Base-by-base conservation (phyloP, 140 eudicot genomes). In the Ambrosia hybrid region DNA sequence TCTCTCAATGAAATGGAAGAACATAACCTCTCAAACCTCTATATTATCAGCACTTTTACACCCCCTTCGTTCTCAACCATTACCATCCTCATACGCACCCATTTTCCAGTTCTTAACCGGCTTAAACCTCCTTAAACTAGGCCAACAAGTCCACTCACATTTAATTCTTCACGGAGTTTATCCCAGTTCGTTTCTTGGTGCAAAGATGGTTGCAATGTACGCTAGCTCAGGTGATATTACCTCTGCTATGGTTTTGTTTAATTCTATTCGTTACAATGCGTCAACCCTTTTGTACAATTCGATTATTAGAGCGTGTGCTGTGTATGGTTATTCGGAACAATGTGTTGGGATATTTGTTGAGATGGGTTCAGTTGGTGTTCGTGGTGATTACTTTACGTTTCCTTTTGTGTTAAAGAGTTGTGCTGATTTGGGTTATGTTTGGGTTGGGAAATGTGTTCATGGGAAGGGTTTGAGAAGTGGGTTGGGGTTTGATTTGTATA, bases 131-230 rank as follows among this genome's bases (percentile, higher is more conserved):
- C 84, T 84, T 55, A 86, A 74, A 77, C 58, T 82, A 34, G 96
- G 96, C 14, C 84, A 79, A 51, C 95, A 91, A 51, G 65, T 76
- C 30, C 96, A 91, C 74, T 85, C 97, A n/a, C 88, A 82, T 71
- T 46, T 84, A 41, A 26, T 68, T 68, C 82, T 88, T 72, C 83
- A 80, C 6, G 93, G 92, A 15, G 62, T 88, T 17, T 2, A 16
- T 37, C 96, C 95, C 73, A 71, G 51, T 65, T 76, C 88, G 0
- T 85, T 81, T 33, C 69, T 88, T 17, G 90, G 80, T 10, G 80
- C 97, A n/a, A 91, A 88, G 66, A 91, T 91, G 86, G 87, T 91
- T 0, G 93, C 96, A 45, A 85, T 88, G 90, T 91, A 91, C 75
- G 97, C 96, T 30, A 91, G 97, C 79, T 84, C 84, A 9, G 92